phyloP scores from a whole-genome alignment of 1,284 basidiomycete genomes.

The Cryptococcus sp. region DNA sequence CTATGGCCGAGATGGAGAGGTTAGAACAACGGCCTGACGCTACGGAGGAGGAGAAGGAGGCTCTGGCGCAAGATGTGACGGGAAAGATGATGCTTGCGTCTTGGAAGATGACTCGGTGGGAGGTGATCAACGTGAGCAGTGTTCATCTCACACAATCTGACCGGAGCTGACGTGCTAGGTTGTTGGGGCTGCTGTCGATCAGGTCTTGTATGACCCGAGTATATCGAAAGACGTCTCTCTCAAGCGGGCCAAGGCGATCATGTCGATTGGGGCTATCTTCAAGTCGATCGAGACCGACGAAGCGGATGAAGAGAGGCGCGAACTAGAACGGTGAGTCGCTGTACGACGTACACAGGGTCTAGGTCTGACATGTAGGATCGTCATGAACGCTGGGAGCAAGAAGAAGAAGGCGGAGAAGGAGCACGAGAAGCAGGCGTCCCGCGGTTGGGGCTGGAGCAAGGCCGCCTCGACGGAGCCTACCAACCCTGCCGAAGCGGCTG shows the following conservation, averaged over 20 bases:
- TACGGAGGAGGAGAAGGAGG: slow-evolving; percentile 72
- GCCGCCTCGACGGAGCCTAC: slow-evolving; percentile 4
- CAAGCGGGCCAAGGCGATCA: slow-evolving; percentile 78
- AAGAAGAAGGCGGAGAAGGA: slow-evolving; percentile 44
- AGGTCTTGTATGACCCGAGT: slow-evolving; percentile 69
- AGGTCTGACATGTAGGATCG: slow-evolving; percentile 25
- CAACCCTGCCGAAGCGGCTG: slow-evolving; percentile 5
- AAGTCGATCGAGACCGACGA: slow-evolving; percentile 77
- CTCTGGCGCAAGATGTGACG: slow-evolving; percentile 88
- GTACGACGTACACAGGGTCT: background rate
- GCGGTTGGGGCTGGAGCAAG: slow-evolving; percentile 16
- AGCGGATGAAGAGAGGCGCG: slow-evolving; percentile 81
- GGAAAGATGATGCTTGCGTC: slow-evolving; percentile 94
- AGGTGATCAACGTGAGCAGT: slow-evolving; percentile 68
- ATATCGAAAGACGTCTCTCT: slow-evolving; percentile 64
- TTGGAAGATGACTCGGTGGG: slow-evolving; percentile 89
- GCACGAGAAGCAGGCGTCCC: slow-evolving; percentile 24
- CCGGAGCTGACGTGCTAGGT: slow-evolving; percentile 36
- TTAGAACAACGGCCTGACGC: slow-evolving; percentile 79
- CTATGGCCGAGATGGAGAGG: slow-evolving; percentile 80
- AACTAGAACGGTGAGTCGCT: slow-evolving; percentile 65
- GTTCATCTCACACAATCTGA: no score
- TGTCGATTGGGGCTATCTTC: slow-evolving; percentile 79
- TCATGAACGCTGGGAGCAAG: slow-evolving; percentile 47
- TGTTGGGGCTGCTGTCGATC: slow-evolving; percentile 64